These are phyloP conservation scores for Earliella scabrosa DNA, from an alignment of 1,284 basidiomycete genomes.

Conservation along the genomic window DNA sequence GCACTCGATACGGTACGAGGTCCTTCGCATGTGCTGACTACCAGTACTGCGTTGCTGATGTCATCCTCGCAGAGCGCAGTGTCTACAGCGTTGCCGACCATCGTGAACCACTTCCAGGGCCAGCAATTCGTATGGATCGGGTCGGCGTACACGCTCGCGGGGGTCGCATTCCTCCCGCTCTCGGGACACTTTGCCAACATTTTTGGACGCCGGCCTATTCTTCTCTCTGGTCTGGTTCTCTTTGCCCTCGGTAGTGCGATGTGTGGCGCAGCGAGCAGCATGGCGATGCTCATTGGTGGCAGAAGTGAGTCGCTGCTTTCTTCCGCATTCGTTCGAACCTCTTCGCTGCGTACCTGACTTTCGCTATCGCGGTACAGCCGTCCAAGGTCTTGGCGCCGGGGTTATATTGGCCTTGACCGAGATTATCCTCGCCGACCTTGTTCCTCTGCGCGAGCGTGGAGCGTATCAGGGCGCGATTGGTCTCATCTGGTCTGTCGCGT, in stretches of 20 bases:
- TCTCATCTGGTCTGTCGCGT: constrained; percentile 11
- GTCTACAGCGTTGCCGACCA: constrained; percentile 15
- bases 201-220: constrained; percentile 39
- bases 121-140: constrained; percentile 39
- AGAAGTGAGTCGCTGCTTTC: too few species aligned
- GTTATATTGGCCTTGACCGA: constrained; percentile 42
- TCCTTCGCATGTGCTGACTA: not conserved
- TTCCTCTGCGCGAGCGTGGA: constrained; percentile 16
- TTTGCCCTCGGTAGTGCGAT: constrained; percentile 41
- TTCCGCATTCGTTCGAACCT: too few species aligned
- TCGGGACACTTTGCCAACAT: constrained; percentile 35
- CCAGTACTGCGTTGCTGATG: not conserved
- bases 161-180: constrained; percentile 36
- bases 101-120: constrained; percentile 12
- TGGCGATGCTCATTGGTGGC: constrained; percentile 37
- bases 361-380: constrained; percentile 21
- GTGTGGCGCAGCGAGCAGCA: constrained; percentile 37
- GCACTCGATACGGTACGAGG: not conserved
- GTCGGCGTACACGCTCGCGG: constrained; percentile 38
- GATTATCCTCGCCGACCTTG: constrained; percentile 47
- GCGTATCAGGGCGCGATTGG: constrained; percentile 4
- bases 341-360: not conserved
- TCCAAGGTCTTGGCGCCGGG: constrained; percentile 52
- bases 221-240: constrained; percentile 34
- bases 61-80: constrained; percentile 5